These are phyloP conservation scores for Penicillium coprophilum DNA, from an alignment of 495 filamentous ascomycete genomes.

Conservation along the genomic window DNA sequence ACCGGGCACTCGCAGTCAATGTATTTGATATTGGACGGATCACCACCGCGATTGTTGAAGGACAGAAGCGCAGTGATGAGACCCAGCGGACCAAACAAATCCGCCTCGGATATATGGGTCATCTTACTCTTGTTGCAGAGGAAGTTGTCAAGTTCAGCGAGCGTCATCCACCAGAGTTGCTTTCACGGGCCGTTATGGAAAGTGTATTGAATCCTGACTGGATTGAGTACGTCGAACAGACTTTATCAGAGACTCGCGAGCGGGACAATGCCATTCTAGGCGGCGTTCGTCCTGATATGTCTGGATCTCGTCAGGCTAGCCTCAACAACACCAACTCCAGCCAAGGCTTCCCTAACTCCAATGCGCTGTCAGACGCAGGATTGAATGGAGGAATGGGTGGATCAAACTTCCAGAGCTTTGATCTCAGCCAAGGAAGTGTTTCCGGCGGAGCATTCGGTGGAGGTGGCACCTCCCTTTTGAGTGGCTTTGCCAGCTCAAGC, in stretches of 20 bases:
- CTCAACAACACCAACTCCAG: slow-evolving; percentile 60
- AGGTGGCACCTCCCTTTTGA: slow-evolving; percentile 69
- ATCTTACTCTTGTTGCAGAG: slow-evolving; percentile 94
- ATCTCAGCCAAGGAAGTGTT: slow-evolving; percentile 66
- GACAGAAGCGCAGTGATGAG: slow-evolving; percentile 82
- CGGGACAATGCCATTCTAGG: slow-evolving; percentile 98
- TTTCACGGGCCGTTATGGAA: slow-evolving; percentile 81
- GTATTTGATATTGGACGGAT: slow-evolving; percentile 88
- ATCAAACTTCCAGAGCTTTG: slow-evolving; percentile 69
- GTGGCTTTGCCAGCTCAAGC: slow-evolving; percentile 93
- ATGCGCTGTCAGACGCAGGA: slow-evolving; percentile 74
- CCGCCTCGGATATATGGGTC: slow-evolving; percentile 97
- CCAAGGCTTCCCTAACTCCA: slow-evolving; percentile 61
- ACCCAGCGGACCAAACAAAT: slow-evolving; percentile 79
- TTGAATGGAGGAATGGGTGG: slow-evolving; percentile 55
- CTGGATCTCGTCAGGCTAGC: slow-evolving; percentile 64
- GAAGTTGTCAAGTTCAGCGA: slow-evolving; percentile 99
- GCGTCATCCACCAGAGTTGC: slow-evolving; percentile 82
- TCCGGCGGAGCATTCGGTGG: slow-evolving; percentile 65
- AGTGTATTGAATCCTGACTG: slow-evolving; percentile 84
- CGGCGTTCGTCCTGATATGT: slow-evolving; percentile 87
- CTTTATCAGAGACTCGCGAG: slow-evolving; percentile 88
- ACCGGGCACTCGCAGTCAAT: slow-evolving; percentile 87
- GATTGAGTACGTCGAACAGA: slow-evolving; percentile 94
- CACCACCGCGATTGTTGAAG: slow-evolving; percentile 86